These are phyloP conservation scores for Ogataea chonburiensis DNA, from an alignment of 805 yeast genomes.

Conservation along the genomic window DNA sequence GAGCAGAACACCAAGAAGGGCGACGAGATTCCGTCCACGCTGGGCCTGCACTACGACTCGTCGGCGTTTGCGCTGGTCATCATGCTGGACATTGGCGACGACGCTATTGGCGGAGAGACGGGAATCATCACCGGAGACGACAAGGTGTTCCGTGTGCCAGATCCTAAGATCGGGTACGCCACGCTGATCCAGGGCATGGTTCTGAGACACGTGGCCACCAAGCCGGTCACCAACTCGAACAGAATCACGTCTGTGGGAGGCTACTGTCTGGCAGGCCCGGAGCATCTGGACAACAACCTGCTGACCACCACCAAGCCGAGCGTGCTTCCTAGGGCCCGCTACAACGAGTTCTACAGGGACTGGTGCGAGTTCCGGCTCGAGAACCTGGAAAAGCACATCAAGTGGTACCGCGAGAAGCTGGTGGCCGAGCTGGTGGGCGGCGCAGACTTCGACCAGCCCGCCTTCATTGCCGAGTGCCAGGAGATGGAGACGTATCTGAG, in stretches of 20 bases:
- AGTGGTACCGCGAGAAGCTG: slow-evolving; percentile 22
- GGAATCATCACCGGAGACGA: slow-evolving; percentile 45
- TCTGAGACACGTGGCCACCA: slow-evolving; percentile 46
- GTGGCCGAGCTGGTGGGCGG: slow-evolving; percentile 19
- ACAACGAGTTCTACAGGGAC: slow-evolving; percentile 35
- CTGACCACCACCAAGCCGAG: slow-evolving; percentile 34
- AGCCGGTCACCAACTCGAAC: slow-evolving; percentile 38
- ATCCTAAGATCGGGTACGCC: slow-evolving; percentile 47
- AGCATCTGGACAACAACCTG: slow-evolving; percentile 31
- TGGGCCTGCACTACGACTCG: slow-evolving; percentile 48
- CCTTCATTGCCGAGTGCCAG: slow-evolving; percentile 28
- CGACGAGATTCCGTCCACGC: slow-evolving; percentile 42
- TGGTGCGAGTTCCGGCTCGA: slow-evolving; percentile 35
- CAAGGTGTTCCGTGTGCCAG: slow-evolving; percentile 31
- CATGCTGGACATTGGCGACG: slow-evolving; percentile 45
- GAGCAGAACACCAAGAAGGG: slow-evolving; percentile 27
- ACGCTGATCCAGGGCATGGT: slow-evolving; percentile 48
- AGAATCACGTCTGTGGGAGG: slow-evolving; percentile 35
- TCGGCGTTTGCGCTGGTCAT: slow-evolving; percentile 48
- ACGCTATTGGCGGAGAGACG: slow-evolving; percentile 52
- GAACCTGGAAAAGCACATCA: slow-evolving; percentile 29
- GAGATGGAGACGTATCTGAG: slow-evolving; percentile 31
- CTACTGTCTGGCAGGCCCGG: slow-evolving; percentile 29
- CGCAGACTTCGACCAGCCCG: slow-evolving; percentile 32
- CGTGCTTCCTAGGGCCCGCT: slow-evolving; percentile 33